Base-by-base conservation (phyloP, 2,329 filamentous ascomycete species). In the Clarireedia paspali region DNA sequence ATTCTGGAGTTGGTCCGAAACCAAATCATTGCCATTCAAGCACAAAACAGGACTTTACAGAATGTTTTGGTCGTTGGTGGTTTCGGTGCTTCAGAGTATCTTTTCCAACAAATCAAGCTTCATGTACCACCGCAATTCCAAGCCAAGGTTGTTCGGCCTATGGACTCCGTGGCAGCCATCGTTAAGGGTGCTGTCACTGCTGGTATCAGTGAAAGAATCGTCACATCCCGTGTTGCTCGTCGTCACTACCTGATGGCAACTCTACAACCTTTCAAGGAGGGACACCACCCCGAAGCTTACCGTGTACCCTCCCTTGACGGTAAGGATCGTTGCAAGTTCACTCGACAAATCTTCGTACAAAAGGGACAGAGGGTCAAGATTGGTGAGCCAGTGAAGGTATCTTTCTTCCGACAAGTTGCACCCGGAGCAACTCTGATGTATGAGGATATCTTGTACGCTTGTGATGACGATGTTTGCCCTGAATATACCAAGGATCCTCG, bases 301-400 rank as follows among this genome's bases (percentile, higher is more conserved):
- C 91, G 94, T 70, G 94, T 97, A 24, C 94, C 94, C 17, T 95
- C 89, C 60, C 81, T 99, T 56, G 94, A 99, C 66, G 94, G 94
- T 68, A 96, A 96, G 72, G 94, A 99, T 69, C 84, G 94, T 59
- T 99, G 94, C 86, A 97, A 97, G 75, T 97, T 97, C 71, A 97
- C 94, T 1, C 80, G 94, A 53, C 94, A 99, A 70, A 97, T 99
- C 56, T 99, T 97, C 66, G 92, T 99, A 62, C 94, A 96, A 68
- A 97, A 96, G 76, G 94, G 94, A 15, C 94, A 99, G 73, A 88
- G 95, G 72, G 91, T 99, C 74, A 97, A 97, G 85, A 97, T 96
- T 71, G 94, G 94, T 66, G 94, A 99, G 75, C 92, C 94, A 1
- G 92, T 97, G 75, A 97, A 97, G 79, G 94, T 97, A 46, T 95